Conservation (phyloP, 345 rosid species). For the Moringa oleifera region DNA sequence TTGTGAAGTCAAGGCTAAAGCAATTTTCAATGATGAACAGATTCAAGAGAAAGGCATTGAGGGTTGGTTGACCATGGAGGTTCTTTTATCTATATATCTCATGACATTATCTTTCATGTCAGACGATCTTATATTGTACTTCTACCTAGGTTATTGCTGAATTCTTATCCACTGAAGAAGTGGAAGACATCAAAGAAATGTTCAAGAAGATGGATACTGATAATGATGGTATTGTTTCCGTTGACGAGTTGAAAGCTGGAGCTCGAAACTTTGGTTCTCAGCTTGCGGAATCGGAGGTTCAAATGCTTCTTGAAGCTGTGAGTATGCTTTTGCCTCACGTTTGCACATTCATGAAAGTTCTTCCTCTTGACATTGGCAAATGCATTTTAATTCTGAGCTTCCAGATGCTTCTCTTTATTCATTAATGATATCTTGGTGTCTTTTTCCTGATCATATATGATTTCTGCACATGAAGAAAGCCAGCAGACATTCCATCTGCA, state of each 20-base stretch:
- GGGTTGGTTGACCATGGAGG: slow-evolving; percentile 44
- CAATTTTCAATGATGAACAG: slow-evolving; percentile 99
- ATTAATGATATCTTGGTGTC: not conserved
- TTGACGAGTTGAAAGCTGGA: slow-evolving; percentile 90
- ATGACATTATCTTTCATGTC: not conserved
- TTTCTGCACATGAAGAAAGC: not conserved
- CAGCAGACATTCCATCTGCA: not conserved
- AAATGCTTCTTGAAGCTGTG: slow-evolving; percentile 97
- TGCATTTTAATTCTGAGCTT: not conserved
- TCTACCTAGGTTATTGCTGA: slow-evolving; percentile 82
- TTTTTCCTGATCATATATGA: not conserved
- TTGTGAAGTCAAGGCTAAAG: slow-evolving; percentile 91
- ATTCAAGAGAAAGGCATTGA: slow-evolving; percentile 98
- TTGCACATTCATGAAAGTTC: not conserved
- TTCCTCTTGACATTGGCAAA: slow-evolving; percentile 8
- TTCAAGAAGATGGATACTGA: slow-evolving; percentile 93
- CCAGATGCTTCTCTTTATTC: not conserved
- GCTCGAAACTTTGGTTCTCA: slow-evolving; percentile 65
- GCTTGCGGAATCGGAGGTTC: slow-evolving; percentile 92
- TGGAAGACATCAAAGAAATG: slow-evolving; percentile 88
- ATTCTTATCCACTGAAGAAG: slow-evolving; percentile 84
- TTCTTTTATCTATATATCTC: not conserved
- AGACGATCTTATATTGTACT: slow-evolving; percentile 12
- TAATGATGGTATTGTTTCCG: slow-evolving; percentile 81
- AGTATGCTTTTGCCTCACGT: slow-evolving; percentile 24